A percentile compares a stretch with the other conserved stretches of the same genome.
Conservation (phyloP, 768 basidiomycete genomes). For the Chlorophyllum brunneum region DNA sequence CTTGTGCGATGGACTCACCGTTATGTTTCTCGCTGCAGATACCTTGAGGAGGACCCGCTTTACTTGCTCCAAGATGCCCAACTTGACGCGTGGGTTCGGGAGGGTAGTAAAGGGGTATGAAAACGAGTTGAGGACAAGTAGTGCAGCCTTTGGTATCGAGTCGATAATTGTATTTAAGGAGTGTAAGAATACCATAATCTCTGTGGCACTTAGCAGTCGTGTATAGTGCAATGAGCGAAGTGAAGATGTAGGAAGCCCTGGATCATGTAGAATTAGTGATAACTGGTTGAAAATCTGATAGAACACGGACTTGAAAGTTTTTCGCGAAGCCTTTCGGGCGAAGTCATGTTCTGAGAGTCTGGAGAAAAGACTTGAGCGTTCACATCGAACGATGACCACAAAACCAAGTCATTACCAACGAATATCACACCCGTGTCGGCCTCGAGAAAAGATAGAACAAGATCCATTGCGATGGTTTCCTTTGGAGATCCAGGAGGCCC, state of each 20-base stretch:
- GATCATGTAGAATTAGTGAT: slow-evolving; percentile 13
- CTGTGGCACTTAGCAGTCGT: slow-evolving; percentile 42
- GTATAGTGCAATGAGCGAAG: slow-evolving; percentile 33
- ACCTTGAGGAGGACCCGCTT: slow-evolving; percentile 49
- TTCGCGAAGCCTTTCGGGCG: slow-evolving; percentile 26
- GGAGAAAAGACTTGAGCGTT: slow-evolving; percentile 3
- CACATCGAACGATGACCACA: slow-evolving; percentile 2
- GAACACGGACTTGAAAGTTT: slow-evolving; percentile 23
- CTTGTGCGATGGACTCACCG: slow-evolving; percentile 33
- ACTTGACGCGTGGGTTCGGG: slow-evolving; percentile 34
- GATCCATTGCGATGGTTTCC: slow-evolving; percentile 47
- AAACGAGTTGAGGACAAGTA: slow-evolving; percentile 65
- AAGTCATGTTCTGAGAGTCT: slow-evolving; percentile 48
- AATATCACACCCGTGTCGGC: slow-evolving; percentile 54
- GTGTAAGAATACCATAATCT: slow-evolving; percentile 56
- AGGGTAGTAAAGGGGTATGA: slow-evolving; percentile 61
- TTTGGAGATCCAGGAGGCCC: slow-evolving; percentile 75
- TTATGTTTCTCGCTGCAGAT: slow-evolving; percentile 43
- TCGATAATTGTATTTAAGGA: slow-evolving; percentile 46
- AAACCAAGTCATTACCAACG: slow-evolving; percentile 44
- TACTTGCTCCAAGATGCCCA: slow-evolving; percentile 43
- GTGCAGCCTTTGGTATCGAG: slow-evolving; percentile 44
- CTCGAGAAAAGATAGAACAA: slow-evolving; percentile 45
- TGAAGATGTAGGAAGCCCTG: not conserved
- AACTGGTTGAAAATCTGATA: slow-evolving; percentile 11